Conservation (phyloP, 2,329 filamentous ascomycete species). For the Cylindrodendrum hubeiense region DNA sequence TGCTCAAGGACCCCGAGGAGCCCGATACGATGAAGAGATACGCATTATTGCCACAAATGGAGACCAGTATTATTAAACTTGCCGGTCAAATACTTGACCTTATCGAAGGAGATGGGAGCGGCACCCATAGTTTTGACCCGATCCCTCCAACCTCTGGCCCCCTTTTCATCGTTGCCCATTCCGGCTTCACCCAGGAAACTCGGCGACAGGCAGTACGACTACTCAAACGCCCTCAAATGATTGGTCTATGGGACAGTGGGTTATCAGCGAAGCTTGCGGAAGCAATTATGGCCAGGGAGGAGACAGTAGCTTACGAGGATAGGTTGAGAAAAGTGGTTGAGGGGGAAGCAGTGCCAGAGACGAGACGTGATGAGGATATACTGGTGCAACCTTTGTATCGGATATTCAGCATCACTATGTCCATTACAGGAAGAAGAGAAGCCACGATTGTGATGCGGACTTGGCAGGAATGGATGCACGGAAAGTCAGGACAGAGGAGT, state of each 20-base stretch:
- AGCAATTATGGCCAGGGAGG: conserved; percentile 20
- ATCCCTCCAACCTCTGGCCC: background rate
- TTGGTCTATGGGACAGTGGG: background rate
- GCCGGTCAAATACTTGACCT: background rate
- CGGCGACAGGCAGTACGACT: background rate
- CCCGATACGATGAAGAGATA: background rate
- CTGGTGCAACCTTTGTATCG: conserved; percentile 21
- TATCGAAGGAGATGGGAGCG: background rate
- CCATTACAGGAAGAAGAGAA: conserved; percentile 7
- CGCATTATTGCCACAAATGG: background rate
- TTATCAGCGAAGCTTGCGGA: background rate
- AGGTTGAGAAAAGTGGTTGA: background rate
- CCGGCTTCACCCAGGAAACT: background rate
- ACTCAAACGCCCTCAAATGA: background rate
- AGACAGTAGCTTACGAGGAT: conserved; percentile 6
- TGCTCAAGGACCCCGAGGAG: conserved; percentile 23
- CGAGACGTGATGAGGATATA: background rate
- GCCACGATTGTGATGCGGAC: conserved; percentile 9
- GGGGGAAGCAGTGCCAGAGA: background rate
- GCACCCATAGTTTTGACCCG: background rate
- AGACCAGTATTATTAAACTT: background rate
- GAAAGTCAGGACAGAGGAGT: background rate
- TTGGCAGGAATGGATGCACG: conserved; percentile 13
- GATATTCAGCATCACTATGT: conserved; percentile 24
- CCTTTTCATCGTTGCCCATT: background rate